phyloP scores from a whole-genome alignment of 495 filamentous ascomycete genomes.

The Trichocladium uniseriatum region DNA sequence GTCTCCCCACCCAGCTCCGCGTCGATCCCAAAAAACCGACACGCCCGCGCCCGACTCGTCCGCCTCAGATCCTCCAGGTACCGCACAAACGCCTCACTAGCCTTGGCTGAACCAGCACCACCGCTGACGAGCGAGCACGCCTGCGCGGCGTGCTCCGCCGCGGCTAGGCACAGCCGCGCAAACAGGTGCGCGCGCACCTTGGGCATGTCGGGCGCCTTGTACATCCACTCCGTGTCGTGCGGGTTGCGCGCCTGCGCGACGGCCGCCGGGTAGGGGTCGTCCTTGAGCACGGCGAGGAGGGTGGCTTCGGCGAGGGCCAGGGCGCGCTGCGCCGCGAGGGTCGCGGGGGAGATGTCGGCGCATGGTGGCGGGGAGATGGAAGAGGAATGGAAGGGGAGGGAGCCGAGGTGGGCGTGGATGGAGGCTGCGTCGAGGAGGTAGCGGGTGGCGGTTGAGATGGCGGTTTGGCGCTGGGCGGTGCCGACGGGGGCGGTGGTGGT shows the following conservation, averaged over 20 bases:
- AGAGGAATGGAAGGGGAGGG: conserved; percentile 28
- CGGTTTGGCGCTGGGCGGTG: conserved; percentile 53
- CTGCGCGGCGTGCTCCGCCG: conserved; percentile 55
- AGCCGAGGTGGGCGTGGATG: conserved; percentile 61
- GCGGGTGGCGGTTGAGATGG: conserved; percentile 67
- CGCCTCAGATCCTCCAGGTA: conserved; percentile 67
- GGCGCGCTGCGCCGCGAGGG: conserved; percentile 59
- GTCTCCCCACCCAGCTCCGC: conserved; percentile 72
- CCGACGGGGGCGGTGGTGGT: conserved; percentile 50
- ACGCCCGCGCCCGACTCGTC: conserved; percentile 70
- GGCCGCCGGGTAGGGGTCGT: conserved; percentile 79
- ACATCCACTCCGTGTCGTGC: conserved; percentile 87
- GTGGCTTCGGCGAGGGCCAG: conserved; percentile 83
- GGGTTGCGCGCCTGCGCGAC: conserved; percentile 68
- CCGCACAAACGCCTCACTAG: conserved; percentile 54
- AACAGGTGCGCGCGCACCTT: conserved; percentile 83
- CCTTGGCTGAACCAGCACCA: too few species aligned
- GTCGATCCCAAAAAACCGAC: conserved; percentile 83
- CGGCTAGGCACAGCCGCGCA: conserved; percentile 75
- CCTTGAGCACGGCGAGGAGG: conserved; percentile 78
- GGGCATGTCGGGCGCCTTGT: conserved; percentile 71
- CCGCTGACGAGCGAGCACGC: conserved; percentile 43
- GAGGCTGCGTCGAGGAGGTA: conserved; percentile 68
- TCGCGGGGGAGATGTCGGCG: conserved; percentile 53
- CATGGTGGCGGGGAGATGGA: conserved; percentile 27